Conservation (phyloP, 108 stramenopile species). For the Nannochloropsis granulata region DNA sequence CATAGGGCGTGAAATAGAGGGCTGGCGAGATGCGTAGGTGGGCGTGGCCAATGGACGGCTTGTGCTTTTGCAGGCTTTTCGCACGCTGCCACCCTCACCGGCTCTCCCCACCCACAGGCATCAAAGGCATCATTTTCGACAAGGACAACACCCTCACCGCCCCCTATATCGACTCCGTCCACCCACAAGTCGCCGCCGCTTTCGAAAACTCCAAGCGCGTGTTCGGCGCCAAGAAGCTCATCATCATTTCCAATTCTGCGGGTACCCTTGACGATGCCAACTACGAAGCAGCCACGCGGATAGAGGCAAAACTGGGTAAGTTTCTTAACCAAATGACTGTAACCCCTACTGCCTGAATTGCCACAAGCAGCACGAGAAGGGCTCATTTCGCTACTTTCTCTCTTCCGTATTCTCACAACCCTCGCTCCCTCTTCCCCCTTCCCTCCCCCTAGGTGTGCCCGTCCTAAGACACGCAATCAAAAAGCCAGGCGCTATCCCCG, state of each 20-base stretch:
- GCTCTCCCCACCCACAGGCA: neutral
- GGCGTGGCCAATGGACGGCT: neutral
- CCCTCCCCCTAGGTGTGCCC: slow-evolving; percentile 43
- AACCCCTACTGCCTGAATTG: too few relatives aligned
- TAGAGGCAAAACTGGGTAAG: slow-evolving; percentile 46
- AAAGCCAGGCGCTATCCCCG: slow-evolving; percentile 63
- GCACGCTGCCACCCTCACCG: neutral
- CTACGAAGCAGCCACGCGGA: slow-evolving; percentile 51
- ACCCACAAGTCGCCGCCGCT: slow-evolving; percentile 46
- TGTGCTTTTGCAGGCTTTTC: too few relatives aligned
- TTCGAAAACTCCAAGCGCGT: slow-evolving; percentile 47
- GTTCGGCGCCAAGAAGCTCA: slow-evolving; percentile 56
- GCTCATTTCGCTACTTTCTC: too few relatives aligned
- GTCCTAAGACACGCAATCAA: slow-evolving; percentile 74
- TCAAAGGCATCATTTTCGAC: slow-evolving; percentile 50
- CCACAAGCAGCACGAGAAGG: too few relatives aligned
- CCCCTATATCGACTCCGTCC: slow-evolving; percentile 59
- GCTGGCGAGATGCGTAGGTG: neutral
- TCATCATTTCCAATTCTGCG: slow-evolving; percentile 78
- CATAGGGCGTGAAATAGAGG: neutral
- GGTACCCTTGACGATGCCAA: slow-evolving; percentile 67
- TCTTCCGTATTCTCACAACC: too few relatives aligned
- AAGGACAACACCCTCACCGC: slow-evolving; percentile 89
- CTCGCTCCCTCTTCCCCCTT: neutral
- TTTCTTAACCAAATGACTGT: too few relatives aligned